Evolutionary conservation across 177 flowering plant genomes (phyloP).

Genomic region (Vitis hybrid): DNA sequence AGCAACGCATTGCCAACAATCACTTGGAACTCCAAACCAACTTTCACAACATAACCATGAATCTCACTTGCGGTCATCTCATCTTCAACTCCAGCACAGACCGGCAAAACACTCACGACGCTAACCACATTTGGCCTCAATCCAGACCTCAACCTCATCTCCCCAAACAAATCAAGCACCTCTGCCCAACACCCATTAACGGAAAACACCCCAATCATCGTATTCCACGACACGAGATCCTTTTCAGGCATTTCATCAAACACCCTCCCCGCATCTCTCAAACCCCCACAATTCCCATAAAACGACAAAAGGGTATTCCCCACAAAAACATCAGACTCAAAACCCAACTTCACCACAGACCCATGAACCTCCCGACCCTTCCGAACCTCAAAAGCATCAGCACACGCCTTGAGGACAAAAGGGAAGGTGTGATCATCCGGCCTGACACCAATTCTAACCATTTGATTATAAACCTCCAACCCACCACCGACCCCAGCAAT

Average conservation of each 20-base stretch:
- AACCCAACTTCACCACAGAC: constrained; percentile 28
- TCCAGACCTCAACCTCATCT: constrained; percentile 22
- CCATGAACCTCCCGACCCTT: constrained; percentile 51
- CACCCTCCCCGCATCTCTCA: constrained; percentile 20
- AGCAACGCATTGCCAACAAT: constrained; percentile 33
- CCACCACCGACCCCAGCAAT: constrained; percentile 12
- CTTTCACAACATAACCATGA: constrained; percentile 33
- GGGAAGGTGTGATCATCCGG: constrained; percentile 46
- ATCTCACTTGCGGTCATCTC: constrained; percentile 15
- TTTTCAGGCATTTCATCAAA: constrained; percentile 43
- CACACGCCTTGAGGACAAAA: constrained; percentile 34
- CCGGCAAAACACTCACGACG: constrained; percentile 32
- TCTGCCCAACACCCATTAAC: constrained; percentile 15
- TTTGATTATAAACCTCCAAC: constrained; percentile 26
- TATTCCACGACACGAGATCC: constrained; percentile 41
- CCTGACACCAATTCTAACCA: constrained; percentile 29
- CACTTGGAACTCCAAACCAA: constrained; percentile 32
- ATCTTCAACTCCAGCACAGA: constrained; percentile 27
- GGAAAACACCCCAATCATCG: constrained; percentile 30
- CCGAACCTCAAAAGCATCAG: constrained; percentile 16
- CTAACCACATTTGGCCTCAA: constrained; percentile 29
- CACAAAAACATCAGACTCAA: constrained; percentile 33
- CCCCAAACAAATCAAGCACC: constrained; percentile 19
- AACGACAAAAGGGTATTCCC: constrained; percentile 36
- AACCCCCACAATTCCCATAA: constrained; percentile 25